These are phyloP conservation scores for Penicillium robsamsonii DNA, from an alignment of 495 filamentous ascomycete species.

Conservation along the genomic window DNA sequence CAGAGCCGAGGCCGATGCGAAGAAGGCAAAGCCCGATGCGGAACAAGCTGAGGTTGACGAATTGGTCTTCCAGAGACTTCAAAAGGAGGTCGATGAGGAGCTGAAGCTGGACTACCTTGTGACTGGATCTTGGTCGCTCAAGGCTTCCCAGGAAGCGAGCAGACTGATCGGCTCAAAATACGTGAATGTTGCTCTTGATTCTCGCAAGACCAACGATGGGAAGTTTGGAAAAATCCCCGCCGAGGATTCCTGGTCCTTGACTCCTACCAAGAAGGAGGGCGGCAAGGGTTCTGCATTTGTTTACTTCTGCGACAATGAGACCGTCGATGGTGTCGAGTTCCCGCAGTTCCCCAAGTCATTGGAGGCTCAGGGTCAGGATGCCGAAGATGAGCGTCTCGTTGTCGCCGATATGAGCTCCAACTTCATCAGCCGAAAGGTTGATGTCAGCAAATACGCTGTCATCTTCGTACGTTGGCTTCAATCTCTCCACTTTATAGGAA, in stretches of 20 bases:
- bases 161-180: constrained; percentile 72
- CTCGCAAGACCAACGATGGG: constrained; percentile 66
- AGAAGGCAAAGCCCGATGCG: constrained; percentile 31
- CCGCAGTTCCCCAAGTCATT: constrained; percentile 67
- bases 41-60: constrained; percentile 45
- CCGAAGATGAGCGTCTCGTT: constrained; percentile 62
- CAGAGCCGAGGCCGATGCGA: constrained; percentile 33
- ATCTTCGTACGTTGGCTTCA: constrained; percentile 34
- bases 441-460: constrained; percentile 65
- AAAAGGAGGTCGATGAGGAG: constrained; percentile 60
- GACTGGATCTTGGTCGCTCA: constrained; percentile 86
- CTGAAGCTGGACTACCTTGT: constrained; percentile 86
- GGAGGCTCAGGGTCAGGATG: constrained; percentile 47
- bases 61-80: constrained; percentile 56
- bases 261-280: constrained; percentile 51
- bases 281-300: constrained; percentile 65
- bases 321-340: constrained; percentile 87
- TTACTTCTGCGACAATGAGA: constrained; percentile 91
- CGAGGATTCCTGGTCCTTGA: constrained; percentile 74
- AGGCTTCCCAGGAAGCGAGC: constrained; percentile 82
- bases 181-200: constrained; percentile 75
- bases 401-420: constrained; percentile 86
- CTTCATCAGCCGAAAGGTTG: constrained; percentile 58
- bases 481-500: not conserved
- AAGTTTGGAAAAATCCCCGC: constrained; percentile 85